phyloP scores from a whole-genome alignment of 202 grass and related monocot genomes.

The Eragrostis tef region DNA sequence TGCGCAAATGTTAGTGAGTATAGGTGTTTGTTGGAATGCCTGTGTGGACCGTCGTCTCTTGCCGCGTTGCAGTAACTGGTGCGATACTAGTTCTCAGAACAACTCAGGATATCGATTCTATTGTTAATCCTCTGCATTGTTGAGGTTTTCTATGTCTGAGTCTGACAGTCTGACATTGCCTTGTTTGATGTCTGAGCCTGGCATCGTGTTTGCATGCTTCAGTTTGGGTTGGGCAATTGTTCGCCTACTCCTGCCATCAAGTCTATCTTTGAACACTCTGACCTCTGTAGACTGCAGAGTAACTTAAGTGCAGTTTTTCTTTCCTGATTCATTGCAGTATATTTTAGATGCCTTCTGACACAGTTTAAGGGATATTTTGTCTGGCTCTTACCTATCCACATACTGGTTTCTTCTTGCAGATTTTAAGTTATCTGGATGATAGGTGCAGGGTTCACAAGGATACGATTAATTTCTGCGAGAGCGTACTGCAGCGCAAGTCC shows the following conservation, averaged over 20 bases:
- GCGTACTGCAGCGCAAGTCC: slow-evolving; percentile 53
- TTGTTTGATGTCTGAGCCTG: neutral
- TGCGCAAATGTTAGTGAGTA: neutral
- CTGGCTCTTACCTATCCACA: slow-evolving; percentile 3
- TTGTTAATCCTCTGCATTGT: neutral
- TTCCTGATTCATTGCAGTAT: neutral
- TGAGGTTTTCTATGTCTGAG: neutral
- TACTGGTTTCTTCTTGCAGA: slow-evolving; percentile 45
- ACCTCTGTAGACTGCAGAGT: neutral
- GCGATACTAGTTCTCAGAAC: neutral
- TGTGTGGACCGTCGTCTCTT: neutral
- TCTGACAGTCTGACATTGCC: too few relatives aligned
- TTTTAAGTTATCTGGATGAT: slow-evolving; percentile 76
- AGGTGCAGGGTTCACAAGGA: slow-evolving; percentile 81
- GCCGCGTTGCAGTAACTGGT: neutral
- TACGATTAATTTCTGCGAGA: slow-evolving; percentile 74
- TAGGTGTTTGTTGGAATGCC: slow-evolving; percentile 48
- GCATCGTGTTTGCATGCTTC: slow-evolving; percentile 6
- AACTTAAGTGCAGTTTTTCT: neutral
- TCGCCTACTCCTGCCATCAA: neutral
- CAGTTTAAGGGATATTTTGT: slow-evolving; percentile 1
- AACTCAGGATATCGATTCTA: neutral
- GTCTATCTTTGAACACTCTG: neutral
- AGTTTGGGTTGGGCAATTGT: neutral
- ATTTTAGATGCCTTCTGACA: neutral